Evolutionary conservation across 2,329 filamentous ascomycete genomes (phyloP).

Genomic region (Zasmidium cellare): DNA sequence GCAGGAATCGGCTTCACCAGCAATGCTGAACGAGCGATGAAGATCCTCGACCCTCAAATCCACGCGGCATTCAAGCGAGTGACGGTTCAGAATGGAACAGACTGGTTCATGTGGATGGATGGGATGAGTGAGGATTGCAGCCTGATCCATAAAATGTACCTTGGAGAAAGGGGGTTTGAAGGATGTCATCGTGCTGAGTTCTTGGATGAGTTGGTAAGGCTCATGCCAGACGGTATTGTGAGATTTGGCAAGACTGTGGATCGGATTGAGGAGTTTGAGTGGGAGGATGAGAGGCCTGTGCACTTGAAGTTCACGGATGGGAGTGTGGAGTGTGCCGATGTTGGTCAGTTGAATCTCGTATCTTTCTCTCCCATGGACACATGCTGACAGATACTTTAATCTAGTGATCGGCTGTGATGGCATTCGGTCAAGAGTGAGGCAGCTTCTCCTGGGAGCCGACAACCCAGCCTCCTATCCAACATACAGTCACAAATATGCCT

Average conservation of each 20-base stretch:
- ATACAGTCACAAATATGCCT: constrained; percentile 2
- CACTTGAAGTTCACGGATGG: not conserved
- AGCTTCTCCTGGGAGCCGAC: not conserved
- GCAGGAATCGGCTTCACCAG: not conserved
- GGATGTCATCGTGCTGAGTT: not conserved
- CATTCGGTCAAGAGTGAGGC: not conserved
- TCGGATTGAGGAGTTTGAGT: not conserved
- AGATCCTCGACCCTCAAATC: too few species aligned
- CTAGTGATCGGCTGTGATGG: constrained; percentile 2
- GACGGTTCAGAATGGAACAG: too few species aligned
- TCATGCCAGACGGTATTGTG: not conserved
- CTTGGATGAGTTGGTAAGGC: not conserved
- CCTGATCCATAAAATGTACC: not conserved
- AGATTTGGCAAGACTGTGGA: not conserved
- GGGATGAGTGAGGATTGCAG: too few species aligned
- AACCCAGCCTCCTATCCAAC: constrained; percentile 6
- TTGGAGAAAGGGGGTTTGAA: not conserved
- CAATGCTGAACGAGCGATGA: not conserved
- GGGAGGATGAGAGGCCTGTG: not conserved
- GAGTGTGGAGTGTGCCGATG: not conserved
- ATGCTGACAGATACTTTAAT: too few species aligned
- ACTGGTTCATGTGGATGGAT: too few species aligned
- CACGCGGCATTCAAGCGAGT: too few species aligned
- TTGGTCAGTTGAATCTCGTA: too few species aligned
- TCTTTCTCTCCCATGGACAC: too few species aligned